Conservation (phyloP, 805 yeast genomes). For the Monosporozyma solicola region DNA sequence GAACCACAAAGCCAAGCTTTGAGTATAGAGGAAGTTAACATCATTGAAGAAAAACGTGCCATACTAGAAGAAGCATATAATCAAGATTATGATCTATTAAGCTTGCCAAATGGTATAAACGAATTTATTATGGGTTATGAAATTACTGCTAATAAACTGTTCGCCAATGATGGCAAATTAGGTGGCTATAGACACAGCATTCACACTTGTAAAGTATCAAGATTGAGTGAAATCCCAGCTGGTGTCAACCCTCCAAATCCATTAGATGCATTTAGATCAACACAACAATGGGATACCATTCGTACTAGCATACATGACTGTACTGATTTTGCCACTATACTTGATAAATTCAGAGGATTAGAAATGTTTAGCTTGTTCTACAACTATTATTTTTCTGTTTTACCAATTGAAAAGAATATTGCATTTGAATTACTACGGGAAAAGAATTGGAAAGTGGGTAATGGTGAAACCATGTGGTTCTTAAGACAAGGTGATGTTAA, state of each 20-base stretch:
- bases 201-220: conserved; percentile 20
- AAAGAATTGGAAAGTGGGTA: conserved; percentile 33
- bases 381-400: conserved; percentile 37
- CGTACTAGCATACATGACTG: conserved; percentile 15
- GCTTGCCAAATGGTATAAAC: conserved; percentile 28
- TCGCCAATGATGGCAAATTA: conserved; percentile 16
- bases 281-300: conserved; percentile 28
- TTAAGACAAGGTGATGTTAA: conserved; percentile 33
- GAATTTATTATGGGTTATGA: conserved; percentile 27
- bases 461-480: conserved; percentile 31
- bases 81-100: conserved; percentile 16
- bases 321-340: conserved; percentile 8
- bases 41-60: conserved; percentile 6
- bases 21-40: conserved; percentile 10
- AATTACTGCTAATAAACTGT: conserved; percentile 16
- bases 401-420: conserved; percentile 34
- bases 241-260: conserved; percentile 31
- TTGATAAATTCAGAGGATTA: conserved; percentile 23
- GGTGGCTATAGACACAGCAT: conserved; percentile 26
- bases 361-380: conserved; percentile 35
- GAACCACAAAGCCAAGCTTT: conserved; percentile 10
- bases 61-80: conserved; percentile 9
- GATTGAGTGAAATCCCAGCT: conserved; percentile 19
- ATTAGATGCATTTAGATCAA: conserved; percentile 28
- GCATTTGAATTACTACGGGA: conserved; percentile 29